Evolutionary conservation across 768 basidiomycete species (phyloP).

Genomic region (Ramaria rubella): DNA sequence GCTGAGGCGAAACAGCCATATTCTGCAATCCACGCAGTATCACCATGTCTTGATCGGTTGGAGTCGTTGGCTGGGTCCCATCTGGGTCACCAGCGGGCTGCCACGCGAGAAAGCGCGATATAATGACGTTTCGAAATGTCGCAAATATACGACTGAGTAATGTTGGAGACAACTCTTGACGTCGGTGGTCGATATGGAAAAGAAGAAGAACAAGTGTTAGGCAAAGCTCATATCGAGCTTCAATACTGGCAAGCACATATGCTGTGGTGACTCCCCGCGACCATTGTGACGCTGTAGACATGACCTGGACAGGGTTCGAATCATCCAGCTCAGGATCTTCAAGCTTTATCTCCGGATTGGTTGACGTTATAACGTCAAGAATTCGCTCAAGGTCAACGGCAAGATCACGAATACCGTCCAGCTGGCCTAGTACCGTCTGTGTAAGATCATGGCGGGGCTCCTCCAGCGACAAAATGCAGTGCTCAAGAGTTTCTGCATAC

Average conservation of each 20-base stretch:
- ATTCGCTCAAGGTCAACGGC: slow-evolving; percentile 52
- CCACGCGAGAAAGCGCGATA: slow-evolving; percentile 53
- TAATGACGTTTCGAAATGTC: slow-evolving; percentile 70
- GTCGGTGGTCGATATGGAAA: slow-evolving; percentile 62
- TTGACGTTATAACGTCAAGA: slow-evolving; percentile 66
- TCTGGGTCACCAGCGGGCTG: slow-evolving; percentile 47
- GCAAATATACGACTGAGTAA: slow-evolving; percentile 70
- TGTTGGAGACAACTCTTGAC: slow-evolving; percentile 57
- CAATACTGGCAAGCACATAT: slow-evolving; percentile 55
- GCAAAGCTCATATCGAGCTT: slow-evolving; percentile 71
- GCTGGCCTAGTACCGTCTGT: slow-evolving; percentile 22
- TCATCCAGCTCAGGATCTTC: slow-evolving; percentile 61
- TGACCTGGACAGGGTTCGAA: slow-evolving; percentile 42
- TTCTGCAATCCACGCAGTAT: background rate
- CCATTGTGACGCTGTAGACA: slow-evolving; percentile 33
- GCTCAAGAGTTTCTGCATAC: slow-evolving; percentile 48
- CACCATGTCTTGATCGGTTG: background rate
- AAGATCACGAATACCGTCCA: slow-evolving; percentile 33
- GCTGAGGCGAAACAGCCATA: slow-evolving; percentile 2
- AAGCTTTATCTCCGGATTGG: slow-evolving; percentile 62
- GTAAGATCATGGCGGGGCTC: slow-evolving; percentile 5
- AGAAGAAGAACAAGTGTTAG: slow-evolving; percentile 59
- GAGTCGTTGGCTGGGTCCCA: slow-evolving; percentile 15
- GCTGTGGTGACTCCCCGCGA: slow-evolving; percentile 56
- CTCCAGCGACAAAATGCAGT: background rate